Evolutionary conservation across 345 rosid species (phyloP), one percentile per base, ranked within the genome.

Genomic region (Triadica sebifera): DNA sequence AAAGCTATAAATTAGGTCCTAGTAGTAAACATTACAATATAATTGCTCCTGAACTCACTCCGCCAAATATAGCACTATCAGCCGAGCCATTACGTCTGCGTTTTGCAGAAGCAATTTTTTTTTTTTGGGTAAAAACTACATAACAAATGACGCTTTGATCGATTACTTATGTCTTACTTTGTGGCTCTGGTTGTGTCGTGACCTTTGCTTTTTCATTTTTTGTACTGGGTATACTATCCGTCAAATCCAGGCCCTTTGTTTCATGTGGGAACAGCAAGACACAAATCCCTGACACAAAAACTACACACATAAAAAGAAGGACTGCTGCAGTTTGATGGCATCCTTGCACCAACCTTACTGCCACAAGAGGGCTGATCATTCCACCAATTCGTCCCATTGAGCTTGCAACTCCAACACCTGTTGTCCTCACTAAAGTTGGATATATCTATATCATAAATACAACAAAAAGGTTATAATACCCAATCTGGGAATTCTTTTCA

Each of bases 351-450:
- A 94, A 78, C 69, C 87, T 87, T 69, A 94, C 92, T 8, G 98
- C 97, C 71, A 92, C 97, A 15, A 90, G 86, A 25, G 98, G 98
- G 66, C 97, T 89, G 39, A 89, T 45, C 87, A 92, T 87, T 71
- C 98, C 98, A 22, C 97, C 98, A 17, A 94, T 89, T 82, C 98
- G 87, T 66, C 97, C 98, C 65, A 94, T 80, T 5, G 97, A 83
- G 85, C 95, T 92, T n/a, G 79, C 98, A 6, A 84, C 78, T 77
- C 98, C 98, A 38, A 89, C 85, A 55, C 98, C 98, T 0, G 97
- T 94, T 22, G 98, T 67, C 82, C 98, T 88, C 65, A 92, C 87
- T n/a, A 89, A 82, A 4, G 98, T 92, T 29, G 98, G 98, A 71
- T 94, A 92, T 73, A 94, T 81, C 97, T 90, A 49, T 80, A 84